phyloP scores from a whole-genome alignment of 768 basidiomycete species.

The Russula lepida region DNA sequence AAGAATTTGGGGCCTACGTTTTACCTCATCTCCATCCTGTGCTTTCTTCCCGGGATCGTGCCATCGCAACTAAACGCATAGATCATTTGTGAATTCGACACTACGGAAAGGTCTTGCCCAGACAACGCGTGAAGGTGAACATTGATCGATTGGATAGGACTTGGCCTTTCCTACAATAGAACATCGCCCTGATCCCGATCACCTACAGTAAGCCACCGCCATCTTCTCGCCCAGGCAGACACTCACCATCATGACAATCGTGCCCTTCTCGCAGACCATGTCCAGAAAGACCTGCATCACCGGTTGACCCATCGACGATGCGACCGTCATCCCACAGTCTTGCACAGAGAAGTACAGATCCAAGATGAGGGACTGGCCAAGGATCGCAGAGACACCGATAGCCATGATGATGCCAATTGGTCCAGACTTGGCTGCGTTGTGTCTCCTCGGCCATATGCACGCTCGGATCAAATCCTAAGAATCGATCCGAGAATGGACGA shows the following conservation, averaged over 20 bases:
- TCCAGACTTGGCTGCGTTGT: constrained; percentile 50
- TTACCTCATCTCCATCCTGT: too few species aligned
- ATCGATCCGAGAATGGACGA: neutral
- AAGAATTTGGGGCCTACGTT: constrained; percentile 58
- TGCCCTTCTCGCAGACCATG: constrained; percentile 64
- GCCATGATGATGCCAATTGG: constrained; percentile 61
- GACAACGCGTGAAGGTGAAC: neutral
- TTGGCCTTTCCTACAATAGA: constrained; percentile 55
- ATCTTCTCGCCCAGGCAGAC: too few species aligned
- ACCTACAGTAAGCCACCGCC: constrained; percentile 30
- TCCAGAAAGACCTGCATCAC: constrained; percentile 75
- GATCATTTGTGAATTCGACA: constrained; percentile 77
- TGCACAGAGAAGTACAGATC: constrained; percentile 73
- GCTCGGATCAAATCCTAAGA: constrained; percentile 61
- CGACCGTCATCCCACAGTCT: constrained; percentile 48
- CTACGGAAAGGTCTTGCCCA: constrained; percentile 56
- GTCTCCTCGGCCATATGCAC: constrained; percentile 77
- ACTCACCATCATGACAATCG: constrained; percentile 61
- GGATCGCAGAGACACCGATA: constrained; percentile 62
- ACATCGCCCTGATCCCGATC: constrained; percentile 65
- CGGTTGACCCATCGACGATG: constrained; percentile 51
- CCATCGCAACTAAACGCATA: constrained; percentile 74
- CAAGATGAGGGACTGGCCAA: constrained; percentile 70
- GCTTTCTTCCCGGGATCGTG: too few species aligned
- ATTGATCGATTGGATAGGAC: neutral